Conservation (phyloP, 768 basidiomycete genomes). For the Omphalotus guepiniiformis region DNA sequence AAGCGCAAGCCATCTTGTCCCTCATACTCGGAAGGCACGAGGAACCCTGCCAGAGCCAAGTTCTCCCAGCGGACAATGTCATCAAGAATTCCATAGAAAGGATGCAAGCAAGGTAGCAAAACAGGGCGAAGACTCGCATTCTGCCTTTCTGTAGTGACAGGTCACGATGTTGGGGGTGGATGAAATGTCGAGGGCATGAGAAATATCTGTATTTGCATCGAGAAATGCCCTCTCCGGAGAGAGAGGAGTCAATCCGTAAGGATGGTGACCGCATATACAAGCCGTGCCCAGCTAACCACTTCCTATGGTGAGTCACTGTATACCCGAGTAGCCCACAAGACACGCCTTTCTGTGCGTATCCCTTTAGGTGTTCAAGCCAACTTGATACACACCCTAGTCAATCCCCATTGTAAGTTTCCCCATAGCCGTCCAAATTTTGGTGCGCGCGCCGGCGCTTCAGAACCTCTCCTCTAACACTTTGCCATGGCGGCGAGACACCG, state of each 20-base stretch:
- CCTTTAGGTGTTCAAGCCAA: constrained; percentile 5
- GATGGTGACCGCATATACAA: too few relatives aligned
- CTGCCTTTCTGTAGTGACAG: constrained; percentile 6
- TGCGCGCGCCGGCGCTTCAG: constrained; percentile 5
- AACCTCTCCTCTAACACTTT: constrained; percentile 7
- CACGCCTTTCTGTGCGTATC: constrained; percentile 3
- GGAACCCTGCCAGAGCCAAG: not conserved
- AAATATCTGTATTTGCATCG: too few relatives aligned
- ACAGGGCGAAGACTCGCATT: constrained; percentile 4
- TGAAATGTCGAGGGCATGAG: not conserved
- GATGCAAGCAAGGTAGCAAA: not conserved
- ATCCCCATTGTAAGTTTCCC: not conserved
- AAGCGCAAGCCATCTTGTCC: not conserved
- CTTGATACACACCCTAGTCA: constrained; percentile 2
- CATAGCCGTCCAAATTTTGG: constrained; percentile 5
- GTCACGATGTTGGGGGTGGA: constrained; percentile 7
- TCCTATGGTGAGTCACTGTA: too few relatives aligned
- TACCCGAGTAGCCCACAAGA: not conserved
- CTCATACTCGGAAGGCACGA: not conserved
- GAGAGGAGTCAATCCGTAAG: too few relatives aligned
- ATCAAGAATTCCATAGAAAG: not conserved
- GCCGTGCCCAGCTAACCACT: too few relatives aligned
- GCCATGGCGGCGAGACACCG: not conserved
- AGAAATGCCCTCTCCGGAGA: too few relatives aligned
- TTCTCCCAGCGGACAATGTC: constrained; percentile 2